Base-by-base conservation (phyloP, 2,329 filamentous ascomycete species). In the Cladosporium sp. region DNA sequence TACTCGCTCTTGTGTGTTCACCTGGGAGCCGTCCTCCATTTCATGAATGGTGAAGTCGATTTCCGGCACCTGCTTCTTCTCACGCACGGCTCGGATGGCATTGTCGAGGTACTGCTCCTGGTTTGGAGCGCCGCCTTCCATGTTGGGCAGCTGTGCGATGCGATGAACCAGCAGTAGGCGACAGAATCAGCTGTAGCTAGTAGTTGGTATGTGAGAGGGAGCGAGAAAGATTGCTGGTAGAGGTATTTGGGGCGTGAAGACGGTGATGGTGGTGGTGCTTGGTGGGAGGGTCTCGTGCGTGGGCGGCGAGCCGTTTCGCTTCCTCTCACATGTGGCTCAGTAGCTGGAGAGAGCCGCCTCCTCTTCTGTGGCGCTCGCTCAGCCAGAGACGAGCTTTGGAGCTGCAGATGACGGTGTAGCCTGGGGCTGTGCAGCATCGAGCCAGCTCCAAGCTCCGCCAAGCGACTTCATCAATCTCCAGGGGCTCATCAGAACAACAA, bases 21-120 rank as follows among this genome's bases (percentile, higher is more conserved):
- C 93, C 75, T 95, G 89, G 48, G 82, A 84, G 66, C 88, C 89
- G 77, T 98, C 93, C 71, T 98, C 93, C 92, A 97, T 96, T 55
- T 87, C 93, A 72, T 98, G 93, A 66, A 98, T 83, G 50, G 89
- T 94, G 70, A 98, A 98, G 76, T 98, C 93, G 65, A 98, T 97
- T 78, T 97, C 92, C 52, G 93, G 93, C 43, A 94, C 79, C 49
- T 92, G 91, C 77, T 87, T 92, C 85, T 97, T 97, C 64, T 96
- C 83, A 69, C 85, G 84, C 65, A 98, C 90, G 54, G 93, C 93
- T 69, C 88, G 88, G 66, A 92, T 85, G 62, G 88, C 86, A 81
- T 89, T 92, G 74, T 95, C 89, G 67, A 96, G 66, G 62, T 74
- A 75, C 59, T 69, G 63, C 39, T 66, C 60, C 57, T 71, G 69